Evolutionary conservation across 306 rosid species (phyloP).

Genomic region (Hippophae gyantsensis): DNA sequence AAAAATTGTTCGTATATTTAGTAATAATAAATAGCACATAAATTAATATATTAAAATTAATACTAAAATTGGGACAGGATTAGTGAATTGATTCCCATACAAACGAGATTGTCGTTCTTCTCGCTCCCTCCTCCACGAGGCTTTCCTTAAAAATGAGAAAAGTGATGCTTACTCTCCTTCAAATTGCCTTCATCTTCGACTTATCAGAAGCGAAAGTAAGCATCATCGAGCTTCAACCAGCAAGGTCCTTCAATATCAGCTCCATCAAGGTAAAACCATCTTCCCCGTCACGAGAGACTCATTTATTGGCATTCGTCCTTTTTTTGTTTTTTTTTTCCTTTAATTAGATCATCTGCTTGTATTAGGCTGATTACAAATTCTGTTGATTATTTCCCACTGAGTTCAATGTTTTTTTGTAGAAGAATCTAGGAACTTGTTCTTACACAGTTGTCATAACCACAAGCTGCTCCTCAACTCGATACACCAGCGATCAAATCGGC

Average conservation of each 20-base stretch:
- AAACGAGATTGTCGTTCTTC: too few species aligned
- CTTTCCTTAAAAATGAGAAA: not conserved
- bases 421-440: conserved; percentile 40
- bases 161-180: not conserved
- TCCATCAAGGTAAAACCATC: conserved; percentile 14
- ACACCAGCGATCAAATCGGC: conserved; percentile 59
- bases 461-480: conserved; percentile 59
- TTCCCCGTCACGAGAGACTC: not conserved
- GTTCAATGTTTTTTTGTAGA: conserved; percentile 11
- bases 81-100: too few species aligned
- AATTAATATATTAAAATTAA: too few species aligned
- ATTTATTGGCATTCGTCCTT: not conserved
- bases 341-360: not conserved
- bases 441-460: conserved; percentile 52
- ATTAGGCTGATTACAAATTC: not conserved
- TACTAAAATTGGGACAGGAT: too few species aligned
- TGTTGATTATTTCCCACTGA: not conserved
- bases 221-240: conserved; percentile 35
- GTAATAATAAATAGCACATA: too few species aligned
- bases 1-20: too few species aligned
- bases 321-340: not conserved
- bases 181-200: not conserved
- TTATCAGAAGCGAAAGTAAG: conserved; percentile 14
- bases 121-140: not conserved
- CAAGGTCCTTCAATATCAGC: conserved; percentile 22